These are phyloP conservation scores for Rauvolfia tetraphylla DNA, from an alignment of 257 asterid species.

Conservation along the genomic window DNA sequence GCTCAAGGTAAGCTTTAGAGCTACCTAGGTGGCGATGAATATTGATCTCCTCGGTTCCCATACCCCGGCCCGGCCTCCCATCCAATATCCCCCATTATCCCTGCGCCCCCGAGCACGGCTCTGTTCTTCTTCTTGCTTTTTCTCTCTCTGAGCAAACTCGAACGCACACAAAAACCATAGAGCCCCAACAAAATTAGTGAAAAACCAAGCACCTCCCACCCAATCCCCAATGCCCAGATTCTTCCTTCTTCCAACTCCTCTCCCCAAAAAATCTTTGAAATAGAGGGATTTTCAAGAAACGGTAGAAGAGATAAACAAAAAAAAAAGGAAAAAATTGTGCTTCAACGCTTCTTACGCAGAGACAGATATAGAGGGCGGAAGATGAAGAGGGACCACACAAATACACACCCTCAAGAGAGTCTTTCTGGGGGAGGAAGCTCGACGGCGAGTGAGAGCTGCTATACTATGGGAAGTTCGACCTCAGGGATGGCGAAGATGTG, in stretches of 20 bases:
- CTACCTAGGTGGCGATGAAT: too few relatives aligned
- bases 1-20: too few relatives aligned
- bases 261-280: slow-evolving; percentile 13
- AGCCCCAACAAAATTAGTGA: slow-evolving; percentile 12
- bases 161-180: slow-evolving; percentile 4
- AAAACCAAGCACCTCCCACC: slow-evolving; percentile 18
- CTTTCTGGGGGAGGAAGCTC: slow-evolving; percentile 25
- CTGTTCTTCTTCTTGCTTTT: background rate
- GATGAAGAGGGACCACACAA: slow-evolving; percentile 23
- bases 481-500: slow-evolving; percentile 44
- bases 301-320: background rate
- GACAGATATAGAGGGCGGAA: background rate
- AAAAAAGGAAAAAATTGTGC: background rate
- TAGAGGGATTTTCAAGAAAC: background rate
- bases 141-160: background rate
- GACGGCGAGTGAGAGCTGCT: slow-evolving; percentile 11
- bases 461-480: slow-evolving; percentile 21
- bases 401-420: slow-evolving; percentile 4
- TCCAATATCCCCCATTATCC: background rate
- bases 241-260: slow-evolving; percentile 5
- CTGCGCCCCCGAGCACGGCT: background rate
- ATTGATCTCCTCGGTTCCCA: too few relatives aligned
- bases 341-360: background rate
- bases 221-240: slow-evolving; percentile 23
- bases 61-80: background rate